A percentile compares a stretch with the other conserved stretches of the same genome.
phyloP scores from a whole-genome alignment of 306 rosid genomes.

The Lathyrus aphaca region DNA sequence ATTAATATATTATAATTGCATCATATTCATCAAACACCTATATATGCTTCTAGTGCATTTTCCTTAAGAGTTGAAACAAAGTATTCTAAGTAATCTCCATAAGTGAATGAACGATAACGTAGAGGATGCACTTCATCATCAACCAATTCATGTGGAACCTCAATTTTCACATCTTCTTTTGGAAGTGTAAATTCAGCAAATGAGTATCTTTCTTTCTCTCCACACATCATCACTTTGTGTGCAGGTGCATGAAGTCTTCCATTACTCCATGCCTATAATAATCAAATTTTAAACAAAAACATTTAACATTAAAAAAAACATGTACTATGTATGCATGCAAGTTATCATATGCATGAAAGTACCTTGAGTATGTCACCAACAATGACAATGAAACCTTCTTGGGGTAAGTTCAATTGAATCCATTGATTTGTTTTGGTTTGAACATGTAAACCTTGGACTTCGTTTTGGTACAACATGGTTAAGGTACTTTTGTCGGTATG shows the following conservation, averaged over 20 bases:
- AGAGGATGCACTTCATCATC: constrained; percentile 59
- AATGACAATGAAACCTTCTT: constrained; percentile 39
- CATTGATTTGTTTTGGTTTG: constrained; percentile 55
- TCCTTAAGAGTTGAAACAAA: constrained; percentile 43
- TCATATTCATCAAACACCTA: constrained; percentile 39
- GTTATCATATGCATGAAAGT: background rate
- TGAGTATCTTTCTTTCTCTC: constrained; percentile 54
- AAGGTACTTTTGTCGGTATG: constrained; percentile 57
- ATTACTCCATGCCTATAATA: constrained; percentile 67
- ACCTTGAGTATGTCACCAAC: constrained; percentile 67
- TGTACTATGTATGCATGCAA: background rate
- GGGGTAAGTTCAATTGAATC: constrained; percentile 47
- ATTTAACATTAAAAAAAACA: too few species aligned
- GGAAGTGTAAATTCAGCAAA: constrained; percentile 48
- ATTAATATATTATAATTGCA: too few species aligned
- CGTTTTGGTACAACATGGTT: constrained; percentile 56
- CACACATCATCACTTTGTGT: constrained; percentile 57
- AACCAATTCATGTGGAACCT: constrained; percentile 54
- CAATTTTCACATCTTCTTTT: constrained; percentile 44
- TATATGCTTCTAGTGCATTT: constrained; percentile 54
- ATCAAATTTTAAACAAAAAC: background rate
- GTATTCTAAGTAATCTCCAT: constrained; percentile 42
- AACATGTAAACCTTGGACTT: constrained; percentile 59
- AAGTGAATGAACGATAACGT: constrained; percentile 50
- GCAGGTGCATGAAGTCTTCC: constrained; percentile 56